Percentiles rank a stretch among this genome's conserved stretches.
Conservation (phyloP, 768 basidiomycete species). For the Kwoniella botswanensis region DNA sequence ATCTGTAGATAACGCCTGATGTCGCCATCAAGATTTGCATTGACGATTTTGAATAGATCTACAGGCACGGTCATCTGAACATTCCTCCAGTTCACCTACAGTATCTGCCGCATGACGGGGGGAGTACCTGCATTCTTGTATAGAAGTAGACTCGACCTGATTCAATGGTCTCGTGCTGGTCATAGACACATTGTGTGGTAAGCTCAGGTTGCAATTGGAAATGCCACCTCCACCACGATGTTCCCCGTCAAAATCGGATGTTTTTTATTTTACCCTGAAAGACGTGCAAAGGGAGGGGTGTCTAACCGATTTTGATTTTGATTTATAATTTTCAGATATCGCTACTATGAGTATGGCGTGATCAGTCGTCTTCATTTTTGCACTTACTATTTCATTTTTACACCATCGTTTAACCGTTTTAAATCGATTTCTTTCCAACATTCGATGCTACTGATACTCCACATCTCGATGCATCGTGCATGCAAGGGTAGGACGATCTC, state of each 20-base stretch:
- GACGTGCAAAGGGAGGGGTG: neutral
- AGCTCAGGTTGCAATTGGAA: neutral
- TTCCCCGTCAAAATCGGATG: neutral
- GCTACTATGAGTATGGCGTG: conserved; percentile 11
- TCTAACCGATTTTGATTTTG: neutral
- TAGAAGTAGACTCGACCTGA: too few species aligned
- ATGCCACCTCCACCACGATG: neutral
- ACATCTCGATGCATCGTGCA: neutral
- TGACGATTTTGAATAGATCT: conserved; percentile 1
- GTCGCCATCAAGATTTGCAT: conserved; percentile 6
- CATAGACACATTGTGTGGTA: neutral
- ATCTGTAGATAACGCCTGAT: conserved; percentile 18
- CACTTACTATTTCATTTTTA: neutral
- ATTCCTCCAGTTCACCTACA: neutral
- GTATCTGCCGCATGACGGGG: too few species aligned
- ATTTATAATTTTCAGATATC: neutral
- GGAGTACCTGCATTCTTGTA: too few species aligned
- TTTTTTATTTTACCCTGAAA: neutral
- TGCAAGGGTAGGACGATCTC: neutral
- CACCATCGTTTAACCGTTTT: neutral
- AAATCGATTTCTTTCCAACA: neutral
- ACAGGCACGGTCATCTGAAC: conserved; percentile 7
- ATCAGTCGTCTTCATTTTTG: conserved; percentile 18
- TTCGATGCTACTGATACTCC: neutral
- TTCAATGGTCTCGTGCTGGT: neutral